Evolutionary conservation across 495 filamentous ascomycete species (phyloP), one percentile per base, ranked within the genome.

Genomic region (Coniosporium apollinis): DNA sequence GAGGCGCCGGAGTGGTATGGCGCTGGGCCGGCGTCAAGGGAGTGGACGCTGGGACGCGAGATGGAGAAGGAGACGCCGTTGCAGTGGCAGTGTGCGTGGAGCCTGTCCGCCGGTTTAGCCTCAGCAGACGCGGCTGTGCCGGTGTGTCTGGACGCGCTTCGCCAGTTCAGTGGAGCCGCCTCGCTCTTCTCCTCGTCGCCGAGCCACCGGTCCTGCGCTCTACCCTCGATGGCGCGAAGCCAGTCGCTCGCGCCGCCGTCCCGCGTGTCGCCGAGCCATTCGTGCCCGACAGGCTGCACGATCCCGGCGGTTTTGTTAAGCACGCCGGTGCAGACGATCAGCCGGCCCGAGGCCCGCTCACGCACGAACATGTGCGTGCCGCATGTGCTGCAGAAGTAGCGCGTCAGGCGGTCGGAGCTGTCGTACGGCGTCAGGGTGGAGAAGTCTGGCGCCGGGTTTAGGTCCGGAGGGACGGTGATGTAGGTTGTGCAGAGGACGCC

Each of bases 381-480:
- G 41, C 79, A 86, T 10, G 54, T 70, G n/a, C 48, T 44, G 52
- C 80, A 85, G 52, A 80, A 81, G 43, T 70, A 69, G n/a, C 72
- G 70, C 14, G 58, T 64, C 8, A 67, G 30, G 15, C 61, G 48
- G 9, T 62, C 41, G 3, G 65, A 60, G 41, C 62, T 48, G 30
- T 54, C 48, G 42, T 78, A 81, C 22, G 49, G 44, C 8, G 45
- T 56, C 6, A 76, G 53, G 1, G 51, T 50, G 8, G 55, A 38
- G 3, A 65, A 42, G 4, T 45, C 53, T 8, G 37, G 55, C 1
- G 56, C 51, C 4, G 42, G 36, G 28, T 42, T 44, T 17, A 33
- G 5, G 37, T 5, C 10, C 18, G 13, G 16, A 42, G 48, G 52
- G 33, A 70, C 44, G 8, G 51, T 36, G 19, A 66, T 54, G 41